These are phyloP conservation scores for Botryosphaeria dothidea DNA, from an alignment of 2,329 filamentous ascomycete genomes.

Conservation along the genomic window DNA sequence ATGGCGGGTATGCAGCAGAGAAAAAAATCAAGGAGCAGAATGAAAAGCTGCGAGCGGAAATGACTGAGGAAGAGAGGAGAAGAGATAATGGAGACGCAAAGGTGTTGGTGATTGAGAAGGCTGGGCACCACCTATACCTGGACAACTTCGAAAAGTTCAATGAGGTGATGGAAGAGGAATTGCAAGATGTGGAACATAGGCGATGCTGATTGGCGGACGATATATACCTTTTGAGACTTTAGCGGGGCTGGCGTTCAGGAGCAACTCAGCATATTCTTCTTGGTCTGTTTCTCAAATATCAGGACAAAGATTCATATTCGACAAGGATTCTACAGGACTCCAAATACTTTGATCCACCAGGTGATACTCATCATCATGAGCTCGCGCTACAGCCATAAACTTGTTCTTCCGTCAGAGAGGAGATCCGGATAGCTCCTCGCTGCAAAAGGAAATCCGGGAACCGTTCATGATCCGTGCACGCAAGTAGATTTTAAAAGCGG, in stretches of 20 bases:
- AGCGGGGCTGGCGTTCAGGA: not conserved
- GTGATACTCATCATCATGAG: too few relatives aligned
- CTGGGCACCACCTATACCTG: constrained; percentile 72
- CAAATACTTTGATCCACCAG: too few relatives aligned
- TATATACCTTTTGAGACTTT: not conserved
- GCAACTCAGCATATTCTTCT: too few relatives aligned
- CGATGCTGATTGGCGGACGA: constrained; percentile 22
- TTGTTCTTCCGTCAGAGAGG: too few relatives aligned
- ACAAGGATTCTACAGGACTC: too few relatives aligned
- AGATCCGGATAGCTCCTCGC: too few relatives aligned
- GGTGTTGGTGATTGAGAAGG: constrained; percentile 73
- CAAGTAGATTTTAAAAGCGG: too few relatives aligned
- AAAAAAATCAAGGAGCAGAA: constrained; percentile 74
- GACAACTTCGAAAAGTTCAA: constrained; percentile 73
- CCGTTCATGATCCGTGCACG: too few relatives aligned
- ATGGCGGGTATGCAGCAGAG: constrained; percentile 76
- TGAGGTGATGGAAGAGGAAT: constrained; percentile 62
- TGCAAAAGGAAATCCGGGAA: too few relatives aligned
- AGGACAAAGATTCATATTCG: too few relatives aligned
- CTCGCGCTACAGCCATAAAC: too few relatives aligned
- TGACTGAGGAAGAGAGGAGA: constrained; percentile 65
- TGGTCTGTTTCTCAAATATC: too few relatives aligned
- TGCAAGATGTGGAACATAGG: constrained; percentile 60
- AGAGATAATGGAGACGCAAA: constrained; percentile 78
- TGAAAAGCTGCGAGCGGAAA: constrained; percentile 57